Percentiles rank a stretch among this genome's conserved stretches.
Conservation (phyloP, 345 rosid species). For the Lagerstroemia speciosa region DNA sequence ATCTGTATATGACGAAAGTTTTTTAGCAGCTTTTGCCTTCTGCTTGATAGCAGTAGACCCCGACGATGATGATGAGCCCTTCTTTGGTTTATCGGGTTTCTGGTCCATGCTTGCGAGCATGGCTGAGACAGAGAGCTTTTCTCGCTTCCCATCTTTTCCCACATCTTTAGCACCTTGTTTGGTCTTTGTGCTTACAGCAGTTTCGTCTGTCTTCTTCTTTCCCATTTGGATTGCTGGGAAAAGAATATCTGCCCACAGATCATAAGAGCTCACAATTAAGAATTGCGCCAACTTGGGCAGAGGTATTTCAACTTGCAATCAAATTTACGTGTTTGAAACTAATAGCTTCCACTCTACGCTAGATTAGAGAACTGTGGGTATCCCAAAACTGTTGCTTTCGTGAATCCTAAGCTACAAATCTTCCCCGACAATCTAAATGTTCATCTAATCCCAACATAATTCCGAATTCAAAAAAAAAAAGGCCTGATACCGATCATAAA, state of each 20-base stretch:
- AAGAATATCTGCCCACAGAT: neutral
- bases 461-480: neutral
- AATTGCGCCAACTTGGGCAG: neutral
- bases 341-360: neutral
- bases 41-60: slow-evolving; percentile 21
- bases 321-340: neutral
- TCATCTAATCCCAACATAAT: neutral
- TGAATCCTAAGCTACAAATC: no score
- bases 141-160: slow-evolving; percentile 49
- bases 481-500: neutral
- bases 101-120: slow-evolving; percentile 83
- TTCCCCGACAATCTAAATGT: neutral
- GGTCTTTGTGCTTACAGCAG: slow-evolving; percentile 30
- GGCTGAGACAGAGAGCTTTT: slow-evolving; percentile 64
- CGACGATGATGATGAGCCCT: slow-evolving; percentile 39
- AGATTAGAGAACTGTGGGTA: neutral
- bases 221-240: slow-evolving; percentile 39
- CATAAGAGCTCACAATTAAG: neutral
- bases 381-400: no score
- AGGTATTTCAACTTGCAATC: neutral
- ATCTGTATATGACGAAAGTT: slow-evolving; percentile 57
- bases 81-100: slow-evolving; percentile 66
- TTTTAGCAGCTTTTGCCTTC: slow-evolving; percentile 42
- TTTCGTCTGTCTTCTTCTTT: slow-evolving; percentile 60
- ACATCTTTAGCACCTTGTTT: slow-evolving; percentile 47